Conservation (phyloP, 768 basidiomycete genomes). For the Clitopilus hobsonii region DNA sequence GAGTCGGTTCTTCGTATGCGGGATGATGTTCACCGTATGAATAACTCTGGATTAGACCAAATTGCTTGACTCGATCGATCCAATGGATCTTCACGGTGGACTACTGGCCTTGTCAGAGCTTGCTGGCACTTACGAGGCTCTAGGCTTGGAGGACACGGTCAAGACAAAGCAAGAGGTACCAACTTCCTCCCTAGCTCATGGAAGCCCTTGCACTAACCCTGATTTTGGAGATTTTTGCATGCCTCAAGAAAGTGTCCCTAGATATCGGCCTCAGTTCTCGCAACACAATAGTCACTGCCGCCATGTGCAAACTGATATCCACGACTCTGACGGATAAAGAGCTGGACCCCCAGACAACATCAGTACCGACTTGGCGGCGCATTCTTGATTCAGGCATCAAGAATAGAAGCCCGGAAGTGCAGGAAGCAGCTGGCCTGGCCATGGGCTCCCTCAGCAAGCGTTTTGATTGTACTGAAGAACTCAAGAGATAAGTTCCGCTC, state of each 20-base stretch:
- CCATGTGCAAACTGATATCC: slow-evolving; percentile 69
- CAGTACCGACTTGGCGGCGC: slow-evolving; percentile 58
- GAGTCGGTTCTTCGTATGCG: slow-evolving; percentile 18
- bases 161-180: background rate
- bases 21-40: background rate
- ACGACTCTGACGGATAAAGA: slow-evolving; percentile 57
- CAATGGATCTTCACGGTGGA: slow-evolving; percentile 74
- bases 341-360: slow-evolving; percentile 34
- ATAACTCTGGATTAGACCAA: slow-evolving; percentile 32
- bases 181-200: background rate
- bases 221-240: slow-evolving; percentile 55
- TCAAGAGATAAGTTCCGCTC: slow-evolving; percentile 81
- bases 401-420: slow-evolving; percentile 57
- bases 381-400: slow-evolving; percentile 71
- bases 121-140: slow-evolving; percentile 47
- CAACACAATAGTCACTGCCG: slow-evolving; percentile 67
- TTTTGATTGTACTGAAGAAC: slow-evolving; percentile 55
- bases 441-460: slow-evolving; percentile 67
- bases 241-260: slow-evolving; percentile 53
- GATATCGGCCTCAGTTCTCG: slow-evolving; percentile 57
- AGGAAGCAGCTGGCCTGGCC: slow-evolving; percentile 72
- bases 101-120: slow-evolving; percentile 73
- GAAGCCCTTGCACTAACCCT: background rate
- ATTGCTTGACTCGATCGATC: slow-evolving; percentile 61
- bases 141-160: slow-evolving; percentile 20